Evolutionary conservation across 140 eudicot genomes (phyloP), one percentile per base, ranked within the genome.

Genomic region (Senecio squalidus): DNA sequence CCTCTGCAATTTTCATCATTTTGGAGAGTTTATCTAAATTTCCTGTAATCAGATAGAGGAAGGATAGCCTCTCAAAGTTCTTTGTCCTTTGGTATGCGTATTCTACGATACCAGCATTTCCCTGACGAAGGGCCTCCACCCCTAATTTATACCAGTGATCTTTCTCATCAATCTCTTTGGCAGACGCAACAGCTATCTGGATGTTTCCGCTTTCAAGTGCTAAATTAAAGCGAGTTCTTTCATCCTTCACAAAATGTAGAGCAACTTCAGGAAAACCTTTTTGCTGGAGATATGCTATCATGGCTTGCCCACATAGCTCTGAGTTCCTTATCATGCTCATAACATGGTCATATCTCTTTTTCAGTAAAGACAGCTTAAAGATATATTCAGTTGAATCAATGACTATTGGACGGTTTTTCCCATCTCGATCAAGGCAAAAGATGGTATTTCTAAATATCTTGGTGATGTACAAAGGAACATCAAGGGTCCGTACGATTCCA

Each of bases 1-100:
- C 76, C 62, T 78, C 83, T 9, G 79, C 83, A 67, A 78, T 78
- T 57, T 73, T 78, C 69, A 78, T 49, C 83, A 78, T 78, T 78
- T 72, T 78, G 24, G 75, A 62, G 22, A 78, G 61, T 47, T 78
- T 78, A 18, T 78, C 83, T 31, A 51, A 67, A 69, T 78, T 78
- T 50, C 79, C 83, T 1, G 83, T 78, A 11, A 78, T 17, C 50
- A 44, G 21, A 44, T 44, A 44, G 20, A 44, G 21, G 21, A 44
- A 44, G 5, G 50, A 44, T 17, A 44, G 21, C 21, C 50, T 44
- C 50, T 44, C 50, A 44, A 44, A 44, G 21, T 44, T 44, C 50
- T 44, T 44, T 2, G 50, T 44, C 21, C 50, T 44, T 21, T 44
- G 50, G 59, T 75, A 18, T 68, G 79, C 22, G 73, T 65, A 44